These are phyloP conservation scores for Coniferiporia sulphurascens DNA, from an alignment of 1,284 basidiomycete genomes.

Conservation along the genomic window DNA sequence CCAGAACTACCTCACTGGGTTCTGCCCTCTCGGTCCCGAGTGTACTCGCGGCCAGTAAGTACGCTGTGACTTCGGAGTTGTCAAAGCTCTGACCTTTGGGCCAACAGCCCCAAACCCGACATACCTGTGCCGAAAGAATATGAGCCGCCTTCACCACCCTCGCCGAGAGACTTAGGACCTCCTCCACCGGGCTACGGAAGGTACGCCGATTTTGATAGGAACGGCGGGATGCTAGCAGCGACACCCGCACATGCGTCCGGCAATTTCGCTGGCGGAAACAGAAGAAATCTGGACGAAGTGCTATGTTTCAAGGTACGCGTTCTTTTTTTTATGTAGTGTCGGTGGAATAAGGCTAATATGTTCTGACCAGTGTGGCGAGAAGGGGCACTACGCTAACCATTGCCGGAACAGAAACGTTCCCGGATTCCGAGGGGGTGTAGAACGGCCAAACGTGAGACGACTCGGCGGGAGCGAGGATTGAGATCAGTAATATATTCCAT, in stretches of 20 bases:
- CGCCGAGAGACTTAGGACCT: conserved; percentile 77
- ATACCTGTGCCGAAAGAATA: conserved; percentile 73
- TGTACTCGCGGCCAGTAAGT: conserved; percentile 91
- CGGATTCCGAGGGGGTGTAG: conserved; percentile 71
- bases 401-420: conserved; percentile 84
- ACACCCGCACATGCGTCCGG: conserved; percentile 24
- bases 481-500: neutral
- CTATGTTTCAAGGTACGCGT: conserved; percentile 79
- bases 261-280: conserved; percentile 32
- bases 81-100: conserved; percentile 14
- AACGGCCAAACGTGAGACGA: conserved; percentile 29
- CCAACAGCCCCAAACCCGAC: conserved; percentile 64
- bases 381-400: conserved; percentile 93
- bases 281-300: conserved; percentile 81
- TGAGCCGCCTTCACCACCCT: conserved; percentile 71
- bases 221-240: conserved; percentile 25
- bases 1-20: conserved; percentile 88
- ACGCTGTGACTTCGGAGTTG: conserved; percentile 2
- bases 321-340: conserved; percentile 12
- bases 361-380: conserved; percentile 68
- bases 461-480: conserved; percentile 15
- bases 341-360: conserved; percentile 2
- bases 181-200: conserved; percentile 90
- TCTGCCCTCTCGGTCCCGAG: conserved; percentile 91
- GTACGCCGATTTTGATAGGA: conserved; percentile 73